These are phyloP conservation scores for Populus tomentosa DNA, from an alignment of 441 rosid genomes.

Conservation along the genomic window DNA sequence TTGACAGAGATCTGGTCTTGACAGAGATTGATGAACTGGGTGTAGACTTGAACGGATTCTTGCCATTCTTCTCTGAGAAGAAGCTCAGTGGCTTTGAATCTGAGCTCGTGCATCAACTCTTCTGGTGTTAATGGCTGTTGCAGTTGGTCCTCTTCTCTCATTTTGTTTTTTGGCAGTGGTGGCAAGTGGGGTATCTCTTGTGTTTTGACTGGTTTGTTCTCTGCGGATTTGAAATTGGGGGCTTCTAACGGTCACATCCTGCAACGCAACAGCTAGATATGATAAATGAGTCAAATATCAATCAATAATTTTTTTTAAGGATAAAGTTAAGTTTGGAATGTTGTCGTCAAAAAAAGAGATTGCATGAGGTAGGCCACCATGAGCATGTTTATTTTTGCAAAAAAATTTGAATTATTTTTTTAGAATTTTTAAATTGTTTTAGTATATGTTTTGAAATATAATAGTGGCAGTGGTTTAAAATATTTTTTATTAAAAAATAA, in stretches of 20 bases:
- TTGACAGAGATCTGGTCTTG: constrained; percentile 30
- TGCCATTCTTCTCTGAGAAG: constrained; percentile 82
- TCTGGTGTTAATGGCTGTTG: constrained; percentile 23
- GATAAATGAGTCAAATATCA: background rate
- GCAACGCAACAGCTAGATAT: constrained; percentile 38
- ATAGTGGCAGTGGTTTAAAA: too few relatives aligned
- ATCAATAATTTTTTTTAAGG: background rate
- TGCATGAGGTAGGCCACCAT: background rate
- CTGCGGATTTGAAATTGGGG: background rate
- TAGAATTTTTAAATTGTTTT: too few relatives aligned
- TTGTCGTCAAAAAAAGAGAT: background rate
- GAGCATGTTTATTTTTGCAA: too few relatives aligned
- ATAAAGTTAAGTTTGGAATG: too few relatives aligned
- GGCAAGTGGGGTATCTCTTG: background rate
- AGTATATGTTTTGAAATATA: too few relatives aligned
- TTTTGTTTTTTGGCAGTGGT: constrained; percentile 8
- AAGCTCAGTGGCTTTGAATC: constrained; percentile 77
- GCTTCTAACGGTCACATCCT: constrained; percentile 47
- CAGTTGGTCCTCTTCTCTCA: constrained; percentile 30
- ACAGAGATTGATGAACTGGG: constrained; percentile 59
- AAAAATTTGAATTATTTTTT: too few relatives aligned
- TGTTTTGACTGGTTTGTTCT: background rate
- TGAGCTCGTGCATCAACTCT: constrained; percentile 55
- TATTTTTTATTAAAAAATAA: too few relatives aligned
- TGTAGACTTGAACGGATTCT: constrained; percentile 55